Conservation (phyloP, 768 basidiomycete species). For the Amanita subjunquillea region DNA sequence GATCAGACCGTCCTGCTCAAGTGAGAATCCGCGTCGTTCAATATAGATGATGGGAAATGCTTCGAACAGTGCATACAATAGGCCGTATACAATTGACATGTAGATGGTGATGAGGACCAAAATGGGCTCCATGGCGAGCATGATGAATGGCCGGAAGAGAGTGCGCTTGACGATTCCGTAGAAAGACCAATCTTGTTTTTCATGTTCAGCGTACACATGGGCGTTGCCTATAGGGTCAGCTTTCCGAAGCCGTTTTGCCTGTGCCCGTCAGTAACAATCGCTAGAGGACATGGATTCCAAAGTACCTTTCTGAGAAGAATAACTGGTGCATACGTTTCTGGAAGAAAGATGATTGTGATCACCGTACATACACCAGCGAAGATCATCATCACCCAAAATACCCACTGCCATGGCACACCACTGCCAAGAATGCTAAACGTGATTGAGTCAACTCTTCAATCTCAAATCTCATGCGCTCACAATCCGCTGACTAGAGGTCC, state of each 20-base stretch:
- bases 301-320: slow-evolving; percentile 36
- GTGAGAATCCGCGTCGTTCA: slow-evolving; percentile 24
- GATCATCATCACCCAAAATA: slow-evolving; percentile 65
- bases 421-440: slow-evolving; percentile 34
- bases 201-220: slow-evolving; percentile 45
- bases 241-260: slow-evolving; percentile 36
- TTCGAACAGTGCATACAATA: slow-evolving; percentile 48
- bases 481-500: slow-evolving; percentile 57
- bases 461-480: slow-evolving; percentile 13
- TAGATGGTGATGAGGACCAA: slow-evolving; percentile 54
- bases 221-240: slow-evolving; percentile 31
- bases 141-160: slow-evolving; percentile 47
- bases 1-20: slow-evolving; percentile 33
- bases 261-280: neutral
- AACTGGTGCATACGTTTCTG: slow-evolving; percentile 62
- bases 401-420: slow-evolving; percentile 49
- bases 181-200: slow-evolving; percentile 44
- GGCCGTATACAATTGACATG: slow-evolving; percentile 48
- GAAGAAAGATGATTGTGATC: slow-evolving; percentile 34
- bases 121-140: slow-evolving; percentile 55
- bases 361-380: slow-evolving; percentile 43
- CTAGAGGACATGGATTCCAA: neutral
- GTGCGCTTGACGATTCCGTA: slow-evolving; percentile 43
- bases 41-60: slow-evolving; percentile 43
- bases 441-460: neutral